A percentile compares a stretch with the other conserved stretches of the same genome.
Conservation (phyloP, 1,284 basidiomycete species). For the Cutaneotrichosporon arboriforme region DNA sequence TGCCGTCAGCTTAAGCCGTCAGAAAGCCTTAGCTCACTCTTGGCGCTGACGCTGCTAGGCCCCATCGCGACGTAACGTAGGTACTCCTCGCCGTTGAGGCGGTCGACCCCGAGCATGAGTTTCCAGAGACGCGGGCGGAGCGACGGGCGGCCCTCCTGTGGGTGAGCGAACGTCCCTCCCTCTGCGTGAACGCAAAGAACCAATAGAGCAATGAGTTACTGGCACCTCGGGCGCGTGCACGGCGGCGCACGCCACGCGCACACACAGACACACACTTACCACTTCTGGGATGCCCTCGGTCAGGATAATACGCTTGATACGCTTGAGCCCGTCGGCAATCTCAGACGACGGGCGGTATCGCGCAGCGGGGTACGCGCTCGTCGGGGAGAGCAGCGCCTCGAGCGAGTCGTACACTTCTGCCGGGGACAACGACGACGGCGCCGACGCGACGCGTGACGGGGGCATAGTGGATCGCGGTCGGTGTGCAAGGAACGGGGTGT, state of each 20-base stretch:
- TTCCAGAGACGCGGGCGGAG: slow-evolving; percentile 68
- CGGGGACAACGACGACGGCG: background rate
- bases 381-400: slow-evolving; percentile 26
- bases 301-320: slow-evolving; percentile 72
- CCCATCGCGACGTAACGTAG: slow-evolving; percentile 74
- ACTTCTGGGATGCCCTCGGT: slow-evolving; percentile 73
- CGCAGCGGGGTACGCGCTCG: slow-evolving; percentile 46
- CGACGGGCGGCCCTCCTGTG: slow-evolving; percentile 27
- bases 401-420: slow-evolving; percentile 27
- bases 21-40: slow-evolving; percentile 57
- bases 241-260: no score
- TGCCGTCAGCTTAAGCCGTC: slow-evolving; percentile 18
- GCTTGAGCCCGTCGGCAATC: slow-evolving; percentile 67
- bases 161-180: background rate
- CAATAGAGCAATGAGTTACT: no score
- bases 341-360: slow-evolving; percentile 58
- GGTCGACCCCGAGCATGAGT: slow-evolving; percentile 73
- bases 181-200: no score
- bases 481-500: background rate
- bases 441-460: background rate
- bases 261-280: no score
- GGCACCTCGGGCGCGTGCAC: no score
- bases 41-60: slow-evolving; percentile 78
- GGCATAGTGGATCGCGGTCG: no score
- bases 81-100: slow-evolving; percentile 69